A percentile compares a stretch with the other conserved stretches of the same genome.
phyloP scores from a whole-genome alignment of 1,284 basidiomycete species.

The Malassezia obtusa region DNA sequence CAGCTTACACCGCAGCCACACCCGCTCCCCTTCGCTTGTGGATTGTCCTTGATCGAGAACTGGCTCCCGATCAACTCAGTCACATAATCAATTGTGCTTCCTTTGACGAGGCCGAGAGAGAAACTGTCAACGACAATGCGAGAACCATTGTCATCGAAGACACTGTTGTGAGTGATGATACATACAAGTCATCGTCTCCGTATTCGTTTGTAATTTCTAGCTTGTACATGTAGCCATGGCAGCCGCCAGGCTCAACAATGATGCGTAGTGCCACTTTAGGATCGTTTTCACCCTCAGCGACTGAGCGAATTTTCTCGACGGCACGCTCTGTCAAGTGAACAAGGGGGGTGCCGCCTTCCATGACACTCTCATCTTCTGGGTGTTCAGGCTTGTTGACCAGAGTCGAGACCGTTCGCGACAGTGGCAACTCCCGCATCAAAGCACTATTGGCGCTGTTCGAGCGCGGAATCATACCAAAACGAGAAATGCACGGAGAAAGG shows the following conservation, averaged over 20 bases:
- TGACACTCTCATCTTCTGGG: conserved; percentile 37
- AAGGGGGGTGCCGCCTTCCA: conserved; percentile 25
- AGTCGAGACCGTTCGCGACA: conserved; percentile 5
- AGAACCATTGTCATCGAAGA: conserved; percentile 53
- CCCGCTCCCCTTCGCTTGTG: conserved; percentile 70
- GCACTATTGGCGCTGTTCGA: not conserved
- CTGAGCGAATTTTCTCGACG: conserved; percentile 26
- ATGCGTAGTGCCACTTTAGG: conserved; percentile 61
- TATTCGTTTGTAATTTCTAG: conserved; percentile 60
- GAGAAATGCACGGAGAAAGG: too few species aligned
- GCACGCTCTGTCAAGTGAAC: conserved; percentile 37
- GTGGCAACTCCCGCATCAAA: conserved; percentile 2
- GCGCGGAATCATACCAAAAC: too few species aligned
- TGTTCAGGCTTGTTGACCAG: conserved; percentile 23
- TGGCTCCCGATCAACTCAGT: conserved; percentile 82
- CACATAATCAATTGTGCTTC: conserved; percentile 73
- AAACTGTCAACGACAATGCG: conserved; percentile 66
- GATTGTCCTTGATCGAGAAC: conserved; percentile 69
- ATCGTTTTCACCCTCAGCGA: conserved; percentile 54
- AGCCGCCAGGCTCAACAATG: conserved; percentile 76
- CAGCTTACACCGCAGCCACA: conserved; percentile 86
- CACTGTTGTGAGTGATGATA: conserved; percentile 46
- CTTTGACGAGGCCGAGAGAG: conserved; percentile 67
- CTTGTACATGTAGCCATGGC: conserved; percentile 87
- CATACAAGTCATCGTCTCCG: conserved; percentile 64